Conservation (phyloP, 2,329 filamentous ascomycete species). For the Phaeosphaeriaceae sp. region DNA sequence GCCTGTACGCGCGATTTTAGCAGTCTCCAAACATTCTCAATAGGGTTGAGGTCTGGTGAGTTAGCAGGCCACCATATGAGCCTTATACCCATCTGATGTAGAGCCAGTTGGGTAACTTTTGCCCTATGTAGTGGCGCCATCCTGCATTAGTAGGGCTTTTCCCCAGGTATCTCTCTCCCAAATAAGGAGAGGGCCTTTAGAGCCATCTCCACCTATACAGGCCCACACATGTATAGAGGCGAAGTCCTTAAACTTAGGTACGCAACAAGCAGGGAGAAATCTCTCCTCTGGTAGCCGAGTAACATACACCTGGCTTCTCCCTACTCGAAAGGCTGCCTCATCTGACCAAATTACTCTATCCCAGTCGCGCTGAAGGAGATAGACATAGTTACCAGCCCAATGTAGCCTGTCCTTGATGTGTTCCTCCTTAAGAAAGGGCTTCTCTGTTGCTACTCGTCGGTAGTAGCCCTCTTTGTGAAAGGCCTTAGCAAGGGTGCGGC, state of each 20-base stretch:
- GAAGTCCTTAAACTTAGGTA: slow-evolving; percentile 2
- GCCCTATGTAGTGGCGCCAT: no score
- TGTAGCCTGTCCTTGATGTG: not conserved
- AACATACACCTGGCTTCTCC: not conserved
- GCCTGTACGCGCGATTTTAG: no score
- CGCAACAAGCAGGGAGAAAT: not conserved
- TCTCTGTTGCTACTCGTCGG: not conserved
- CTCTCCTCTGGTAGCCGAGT: not conserved
- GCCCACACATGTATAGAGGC: not conserved
- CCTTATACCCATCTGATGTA: no score
- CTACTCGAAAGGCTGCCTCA: not conserved
- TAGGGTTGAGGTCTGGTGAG: no score
- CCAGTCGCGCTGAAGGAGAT: not conserved
- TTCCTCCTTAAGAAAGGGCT: not conserved
- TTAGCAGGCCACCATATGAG: no score
- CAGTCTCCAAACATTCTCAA: no score
- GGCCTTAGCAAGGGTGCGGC: not conserved
- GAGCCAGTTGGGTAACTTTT: no score
- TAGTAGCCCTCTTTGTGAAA: not conserved
- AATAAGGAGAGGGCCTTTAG: not conserved
- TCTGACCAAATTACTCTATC: not conserved
- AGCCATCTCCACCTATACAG: slow-evolving; percentile 3
- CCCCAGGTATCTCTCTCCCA: not conserved
- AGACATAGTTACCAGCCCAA: not conserved
- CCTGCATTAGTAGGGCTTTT: no score